Evolutionary conservation across 2,329 filamentous ascomycete species (phyloP), one percentile per base, ranked within the genome.

Genomic region (Cephalotrichum gorgonifer): DNA sequence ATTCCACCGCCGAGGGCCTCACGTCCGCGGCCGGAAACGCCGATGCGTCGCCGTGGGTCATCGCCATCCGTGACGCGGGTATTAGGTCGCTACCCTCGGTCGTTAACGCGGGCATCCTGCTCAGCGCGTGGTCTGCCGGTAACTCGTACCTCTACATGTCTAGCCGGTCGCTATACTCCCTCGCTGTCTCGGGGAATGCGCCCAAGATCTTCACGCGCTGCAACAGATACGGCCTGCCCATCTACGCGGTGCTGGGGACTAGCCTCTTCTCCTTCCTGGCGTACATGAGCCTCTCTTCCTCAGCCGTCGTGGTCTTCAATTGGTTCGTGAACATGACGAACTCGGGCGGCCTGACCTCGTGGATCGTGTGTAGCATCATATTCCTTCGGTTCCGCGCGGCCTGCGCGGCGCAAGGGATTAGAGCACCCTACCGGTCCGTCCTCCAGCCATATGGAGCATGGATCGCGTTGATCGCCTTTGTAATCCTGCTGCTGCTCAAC

Each of bases 31-130:
- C 62, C 1, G 53, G 76, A 3, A 61, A 61, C 22, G 58, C 59
- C n/a, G 62, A 60, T 3, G 72, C 74, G 2, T 78, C 74, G 26
- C 77, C 76, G 1, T 81, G 78, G 56, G 76, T 80, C 44, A 77
- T 81, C 54, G 76, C 75, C 28, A 77, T 80, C 27, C 51, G 56
- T 42, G 60, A 58, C 44, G 72, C 72, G 1, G 71, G 72, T 3
- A 76, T 76, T 49, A 62, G 66, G 7, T 72, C 68, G 0, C 66
- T 76, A 2, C 68, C 69, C 23, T 67, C 68, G 48, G 73, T 83
- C 52, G 74, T 83, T 64, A 83, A 83, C 56, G 78, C 75, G 2
- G 72, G 79, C 8, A 74, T 83, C n/a, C 63, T 81, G 4, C 75
- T 74, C 1, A 78, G 75, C 1, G 77, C 78, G 14, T 75, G 77